phyloP scores from a whole-genome alignment of 305 asterid genomes.

The Fraxinus sp. region DNA sequence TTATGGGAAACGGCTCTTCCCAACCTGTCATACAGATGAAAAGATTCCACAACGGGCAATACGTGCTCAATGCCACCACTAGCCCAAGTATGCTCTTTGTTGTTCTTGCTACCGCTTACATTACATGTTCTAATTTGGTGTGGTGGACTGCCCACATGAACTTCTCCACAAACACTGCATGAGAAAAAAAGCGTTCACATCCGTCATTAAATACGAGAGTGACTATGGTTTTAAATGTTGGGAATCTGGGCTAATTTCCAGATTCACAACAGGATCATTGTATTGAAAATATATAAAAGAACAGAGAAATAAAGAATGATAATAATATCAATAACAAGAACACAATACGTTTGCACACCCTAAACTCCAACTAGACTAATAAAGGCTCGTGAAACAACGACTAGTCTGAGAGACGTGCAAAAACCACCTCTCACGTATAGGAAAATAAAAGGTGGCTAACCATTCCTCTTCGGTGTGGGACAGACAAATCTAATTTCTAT shows the following conservation, averaged over 20 bases:
- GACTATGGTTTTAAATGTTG: background rate
- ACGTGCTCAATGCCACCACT: slow-evolving; percentile 56
- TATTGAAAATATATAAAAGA: background rate
- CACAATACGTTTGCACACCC: background rate
- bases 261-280: background rate
- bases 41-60: slow-evolving; percentile 55
- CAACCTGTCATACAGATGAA: slow-evolving; percentile 67
- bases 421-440: background rate
- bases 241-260: background rate
- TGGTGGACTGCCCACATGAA: slow-evolving; percentile 70
- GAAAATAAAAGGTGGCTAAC: background rate
- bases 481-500: background rate
- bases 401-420: background rate
- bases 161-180: slow-evolving; percentile 64
- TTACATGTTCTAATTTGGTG: slow-evolving; percentile 66
- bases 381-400: background rate
- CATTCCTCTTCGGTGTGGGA: background rate
- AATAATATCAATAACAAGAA: background rate
- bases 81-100: slow-evolving; percentile 63
- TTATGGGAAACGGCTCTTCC: slow-evolving; percentile 77
- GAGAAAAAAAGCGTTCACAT: background rate
- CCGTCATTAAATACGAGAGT: background rate
- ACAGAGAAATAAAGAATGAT: background rate
- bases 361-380: background rate
- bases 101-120: slow-evolving; percentile 48